Conservation (phyloP, 352 stramenopile genomes). For the Globisporangium barbulae region DNA sequence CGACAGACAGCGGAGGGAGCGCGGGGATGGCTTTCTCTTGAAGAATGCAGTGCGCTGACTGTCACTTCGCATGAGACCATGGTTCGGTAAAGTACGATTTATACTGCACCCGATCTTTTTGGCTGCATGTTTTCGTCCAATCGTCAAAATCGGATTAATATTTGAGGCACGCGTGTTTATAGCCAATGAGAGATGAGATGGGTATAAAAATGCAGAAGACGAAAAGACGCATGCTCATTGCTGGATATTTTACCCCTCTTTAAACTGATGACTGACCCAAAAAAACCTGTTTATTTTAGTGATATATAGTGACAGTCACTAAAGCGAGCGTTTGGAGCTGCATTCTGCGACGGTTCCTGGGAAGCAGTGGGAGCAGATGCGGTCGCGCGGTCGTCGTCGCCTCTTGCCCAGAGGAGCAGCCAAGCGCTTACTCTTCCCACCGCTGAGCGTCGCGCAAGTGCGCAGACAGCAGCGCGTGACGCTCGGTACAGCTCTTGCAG, state of each 20-base stretch:
- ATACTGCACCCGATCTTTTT: background rate
- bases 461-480: background rate
- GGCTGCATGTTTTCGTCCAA: background rate
- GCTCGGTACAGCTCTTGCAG: background rate
- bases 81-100: conserved; percentile 4
- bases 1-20: background rate
- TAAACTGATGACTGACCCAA: background rate
- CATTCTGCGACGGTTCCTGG: background rate
- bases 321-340: background rate
- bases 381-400: background rate
- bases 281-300: background rate
- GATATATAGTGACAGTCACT: background rate
- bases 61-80: background rate
- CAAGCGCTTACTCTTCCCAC: background rate
- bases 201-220: conserved; percentile 3
- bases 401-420: background rate
- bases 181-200: background rate
- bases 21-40: background rate
- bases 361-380: background rate
- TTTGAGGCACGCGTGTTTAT: background rate
- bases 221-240: background rate
- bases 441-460: background rate
- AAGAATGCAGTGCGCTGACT: background rate
- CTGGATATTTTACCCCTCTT: background rate
- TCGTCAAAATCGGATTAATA: background rate